Evolutionary conservation across 2,329 filamentous ascomycete species (phyloP).

Genomic region (Colletotrichum spaethianum): DNA sequence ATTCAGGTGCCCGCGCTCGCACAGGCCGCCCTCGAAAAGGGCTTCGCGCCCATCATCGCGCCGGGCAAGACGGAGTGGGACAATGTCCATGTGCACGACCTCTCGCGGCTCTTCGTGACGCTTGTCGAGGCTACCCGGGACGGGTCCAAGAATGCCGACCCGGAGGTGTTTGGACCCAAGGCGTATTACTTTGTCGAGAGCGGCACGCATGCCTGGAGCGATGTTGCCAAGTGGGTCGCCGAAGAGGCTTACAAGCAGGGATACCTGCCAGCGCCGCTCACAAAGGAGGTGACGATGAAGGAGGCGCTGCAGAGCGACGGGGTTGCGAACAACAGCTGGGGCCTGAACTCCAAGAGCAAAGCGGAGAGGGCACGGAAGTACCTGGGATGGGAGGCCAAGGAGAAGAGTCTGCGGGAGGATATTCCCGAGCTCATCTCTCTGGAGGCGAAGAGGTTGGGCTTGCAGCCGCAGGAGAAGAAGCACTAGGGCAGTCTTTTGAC

Average conservation of each 20-base stretch:
- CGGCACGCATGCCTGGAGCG: conserved; percentile 74
- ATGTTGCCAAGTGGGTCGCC: conserved; percentile 69
- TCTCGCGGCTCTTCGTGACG: conserved; percentile 58
- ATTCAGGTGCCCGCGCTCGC: conserved; percentile 64
- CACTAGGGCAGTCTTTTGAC: neutral
- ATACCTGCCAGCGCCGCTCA: conserved; percentile 47
- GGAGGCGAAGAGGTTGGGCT: conserved; percentile 56
- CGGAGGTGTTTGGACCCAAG: conserved; percentile 73
- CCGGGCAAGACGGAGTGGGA: conserved; percentile 65
- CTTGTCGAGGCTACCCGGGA: conserved; percentile 69
- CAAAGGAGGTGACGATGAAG: conserved; percentile 48
- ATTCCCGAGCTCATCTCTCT: conserved; percentile 53
- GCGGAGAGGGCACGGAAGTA: conserved; percentile 60
- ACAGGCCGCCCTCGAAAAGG: conserved; percentile 56
- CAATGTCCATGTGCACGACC: conserved; percentile 65
- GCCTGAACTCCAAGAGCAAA: conserved; percentile 60
- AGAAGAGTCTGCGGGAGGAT: conserved; percentile 53
- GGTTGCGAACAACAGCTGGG: conserved; percentile 49
- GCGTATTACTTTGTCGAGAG: conserved; percentile 79
- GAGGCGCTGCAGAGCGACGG: conserved; percentile 48
- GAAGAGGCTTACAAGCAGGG: conserved; percentile 64
- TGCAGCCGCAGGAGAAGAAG: conserved; percentile 49
- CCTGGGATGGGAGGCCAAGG: conserved; percentile 61
- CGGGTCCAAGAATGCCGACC: conserved; percentile 65
- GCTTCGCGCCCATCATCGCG: conserved; percentile 60